Evolutionary conservation across 768 basidiomycete genomes (phyloP).

Genomic region (Psilocybe sp.): DNA sequence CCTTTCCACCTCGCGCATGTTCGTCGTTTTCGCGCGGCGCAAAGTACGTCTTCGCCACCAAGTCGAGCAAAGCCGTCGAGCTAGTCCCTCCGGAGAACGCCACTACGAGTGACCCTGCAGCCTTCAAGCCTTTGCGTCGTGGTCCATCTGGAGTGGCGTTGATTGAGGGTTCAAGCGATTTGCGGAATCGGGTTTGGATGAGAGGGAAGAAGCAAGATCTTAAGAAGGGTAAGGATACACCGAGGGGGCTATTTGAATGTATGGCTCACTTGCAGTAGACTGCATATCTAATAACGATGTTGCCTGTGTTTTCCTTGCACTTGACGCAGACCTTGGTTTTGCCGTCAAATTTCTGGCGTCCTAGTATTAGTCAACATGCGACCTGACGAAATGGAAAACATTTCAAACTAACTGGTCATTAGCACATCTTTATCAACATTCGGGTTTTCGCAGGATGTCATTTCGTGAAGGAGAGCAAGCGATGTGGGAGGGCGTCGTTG

Average conservation of each 20-base stretch:
- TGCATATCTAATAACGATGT: conserved; percentile 72
- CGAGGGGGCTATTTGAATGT: not conserved
- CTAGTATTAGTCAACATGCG: conserved; percentile 37
- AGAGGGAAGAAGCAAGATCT: conserved; percentile 61
- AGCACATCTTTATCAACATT: conserved; percentile 53
- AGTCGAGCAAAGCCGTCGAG: conserved; percentile 69
- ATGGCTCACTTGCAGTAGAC: conserved; percentile 77
- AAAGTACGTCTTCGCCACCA: conserved; percentile 62
- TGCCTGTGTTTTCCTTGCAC: conserved; percentile 65
- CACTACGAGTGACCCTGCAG: conserved; percentile 64
- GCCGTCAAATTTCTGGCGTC: conserved; percentile 59
- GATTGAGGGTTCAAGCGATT: conserved; percentile 60
- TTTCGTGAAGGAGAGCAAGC: not conserved
- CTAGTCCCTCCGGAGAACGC: conserved; percentile 81
- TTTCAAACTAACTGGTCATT: conserved; percentile 58
- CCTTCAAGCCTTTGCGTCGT: conserved; percentile 58
- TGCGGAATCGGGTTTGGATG: conserved; percentile 60
- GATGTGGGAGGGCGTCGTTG: not conserved
- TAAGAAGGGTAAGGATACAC: not conserved
- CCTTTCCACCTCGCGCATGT: conserved; percentile 47
- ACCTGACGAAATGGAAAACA: not conserved
- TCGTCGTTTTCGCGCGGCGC: conserved; percentile 17
- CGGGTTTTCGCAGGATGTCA: conserved; percentile 63
- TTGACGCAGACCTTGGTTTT: conserved; percentile 68
- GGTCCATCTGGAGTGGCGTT: conserved; percentile 55